These are phyloP conservation scores for Agrostemma githago DNA, from an alignment of 148 eudicot genomes.

Conservation along the genomic window DNA sequence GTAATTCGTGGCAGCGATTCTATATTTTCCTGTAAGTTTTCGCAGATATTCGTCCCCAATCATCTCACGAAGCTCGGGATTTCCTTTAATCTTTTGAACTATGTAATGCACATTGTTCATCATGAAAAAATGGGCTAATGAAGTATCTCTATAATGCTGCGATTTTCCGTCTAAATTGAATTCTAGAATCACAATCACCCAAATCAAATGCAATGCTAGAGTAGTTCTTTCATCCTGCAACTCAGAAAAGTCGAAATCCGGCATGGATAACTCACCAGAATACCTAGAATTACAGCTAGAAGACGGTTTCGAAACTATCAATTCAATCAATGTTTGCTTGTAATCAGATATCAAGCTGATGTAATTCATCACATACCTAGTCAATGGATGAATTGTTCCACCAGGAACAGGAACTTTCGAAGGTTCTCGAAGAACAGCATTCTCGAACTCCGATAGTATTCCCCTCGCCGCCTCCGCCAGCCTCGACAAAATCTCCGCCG, in stretches of 20 bases:
- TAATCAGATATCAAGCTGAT: conserved; percentile 79
- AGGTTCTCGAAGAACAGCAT: conserved; percentile 68
- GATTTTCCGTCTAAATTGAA: conserved; percentile 69
- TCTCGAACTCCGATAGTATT: conserved; percentile 85
- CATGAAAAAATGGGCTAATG: conserved; percentile 65
- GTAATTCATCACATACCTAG: conserved; percentile 97
- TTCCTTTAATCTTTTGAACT: conserved; percentile 66
- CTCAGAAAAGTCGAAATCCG: conserved; percentile 57
- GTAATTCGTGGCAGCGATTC: conserved; percentile 59
- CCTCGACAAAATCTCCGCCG: conserved; percentile 63
- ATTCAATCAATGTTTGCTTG: conserved; percentile 62
- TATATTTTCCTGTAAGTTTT: conserved; percentile 52
- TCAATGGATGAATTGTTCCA: conserved; percentile 84
- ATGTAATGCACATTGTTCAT: conserved; percentile 90
- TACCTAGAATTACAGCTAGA: conserved; percentile 51
- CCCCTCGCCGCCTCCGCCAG: conserved; percentile 87
- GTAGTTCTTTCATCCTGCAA: conserved; percentile 55
- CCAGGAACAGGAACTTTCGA: conserved; percentile 82
- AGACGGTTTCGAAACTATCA: conserved; percentile 71
- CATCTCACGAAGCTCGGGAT: conserved; percentile 62
- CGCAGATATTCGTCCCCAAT: conserved; percentile 65
- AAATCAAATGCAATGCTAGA: conserved; percentile 74
- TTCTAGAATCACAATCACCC: conserved; percentile 65
- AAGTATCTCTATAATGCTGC: conserved; percentile 49
- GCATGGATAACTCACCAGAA: conserved; percentile 47